Evolutionary conservation across 768 basidiomycete species (phyloP).

Genomic region (Lyophyllum decastes): DNA sequence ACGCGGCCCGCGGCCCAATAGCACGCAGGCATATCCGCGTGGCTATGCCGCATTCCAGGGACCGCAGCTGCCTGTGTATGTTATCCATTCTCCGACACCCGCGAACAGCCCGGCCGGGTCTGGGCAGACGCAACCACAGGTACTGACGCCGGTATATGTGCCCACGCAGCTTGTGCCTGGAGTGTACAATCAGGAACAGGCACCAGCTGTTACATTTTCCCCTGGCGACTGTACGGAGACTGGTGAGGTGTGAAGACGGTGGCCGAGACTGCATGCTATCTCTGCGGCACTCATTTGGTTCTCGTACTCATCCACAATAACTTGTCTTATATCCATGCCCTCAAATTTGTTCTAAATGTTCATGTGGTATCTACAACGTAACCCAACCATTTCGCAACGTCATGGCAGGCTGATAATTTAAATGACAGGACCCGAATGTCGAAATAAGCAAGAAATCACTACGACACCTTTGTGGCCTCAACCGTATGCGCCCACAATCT

Average conservation of each 20-base stretch:
- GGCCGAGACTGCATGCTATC: too few relatives aligned
- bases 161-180: slow-evolving; percentile 20
- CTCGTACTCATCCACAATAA: too few relatives aligned
- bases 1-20: too few relatives aligned
- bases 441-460: neutral
- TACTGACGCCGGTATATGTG: slow-evolving; percentile 19
- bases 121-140: slow-evolving; percentile 6
- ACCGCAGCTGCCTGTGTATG: slow-evolving; percentile 27
- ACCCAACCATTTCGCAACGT: too few relatives aligned
- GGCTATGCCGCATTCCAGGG: slow-evolving; percentile 33
- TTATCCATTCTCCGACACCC: slow-evolving; percentile 19
- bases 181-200: slow-evolving; percentile 3
- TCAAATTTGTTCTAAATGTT: too few relatives aligned
- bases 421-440: neutral
- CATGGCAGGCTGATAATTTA: too few relatives aligned
- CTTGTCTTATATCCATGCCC: too few relatives aligned
- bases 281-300: too few relatives aligned
- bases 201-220: too few relatives aligned
- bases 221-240: too few relatives aligned
- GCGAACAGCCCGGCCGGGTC: slow-evolving; percentile 9
- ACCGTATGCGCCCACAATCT: slow-evolving; percentile 38
- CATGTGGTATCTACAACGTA: too few relatives aligned
- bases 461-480: slow-evolving; percentile 15
- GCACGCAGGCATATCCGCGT: slow-evolving; percentile 25
- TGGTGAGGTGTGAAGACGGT: too few relatives aligned